These are phyloP conservation scores for Alternaria arborescens DNA, from an alignment of 2,329 filamentous ascomycete species.

Conservation along the genomic window DNA sequence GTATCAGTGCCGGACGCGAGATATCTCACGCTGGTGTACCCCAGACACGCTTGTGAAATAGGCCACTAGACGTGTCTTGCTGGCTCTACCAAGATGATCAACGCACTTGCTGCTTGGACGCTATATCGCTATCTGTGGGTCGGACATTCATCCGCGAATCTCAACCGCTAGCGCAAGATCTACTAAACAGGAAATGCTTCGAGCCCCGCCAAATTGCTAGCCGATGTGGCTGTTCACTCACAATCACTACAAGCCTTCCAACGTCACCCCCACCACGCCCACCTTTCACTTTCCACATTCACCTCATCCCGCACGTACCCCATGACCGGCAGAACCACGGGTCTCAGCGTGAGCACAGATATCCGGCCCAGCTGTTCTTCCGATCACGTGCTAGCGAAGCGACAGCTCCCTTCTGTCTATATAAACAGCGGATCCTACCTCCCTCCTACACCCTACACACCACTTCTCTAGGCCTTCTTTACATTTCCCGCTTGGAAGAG, in stretches of 20 bases:
- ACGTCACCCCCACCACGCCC: background rate
- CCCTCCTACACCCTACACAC: background rate
- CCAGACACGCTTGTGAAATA: background rate
- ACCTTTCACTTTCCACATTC: background rate
- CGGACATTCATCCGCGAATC: background rate
- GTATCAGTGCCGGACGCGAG: background rate
- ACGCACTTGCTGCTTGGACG: too few relatives aligned
- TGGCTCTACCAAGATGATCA: too few relatives aligned
- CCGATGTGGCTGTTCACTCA: background rate
- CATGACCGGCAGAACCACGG: background rate
- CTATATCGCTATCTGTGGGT: background rate
- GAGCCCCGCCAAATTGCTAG: background rate
- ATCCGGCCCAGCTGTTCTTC: background rate
- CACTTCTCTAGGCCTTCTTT: background rate
- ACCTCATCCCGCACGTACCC: background rate
- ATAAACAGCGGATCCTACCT: conserved; percentile 3
- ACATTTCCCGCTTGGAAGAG: conserved; percentile 3
- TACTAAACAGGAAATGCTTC: background rate
- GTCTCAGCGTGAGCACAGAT: background rate
- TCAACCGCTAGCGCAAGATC: background rate
- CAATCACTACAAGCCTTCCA: background rate
- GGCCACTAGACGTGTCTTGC: background rate
- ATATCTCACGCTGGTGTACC: background rate
- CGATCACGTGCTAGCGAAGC: background rate
- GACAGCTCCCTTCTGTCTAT: background rate